phyloP scores from a whole-genome alignment of 1,284 basidiomycete species.

The Tilletia setariae region DNA sequence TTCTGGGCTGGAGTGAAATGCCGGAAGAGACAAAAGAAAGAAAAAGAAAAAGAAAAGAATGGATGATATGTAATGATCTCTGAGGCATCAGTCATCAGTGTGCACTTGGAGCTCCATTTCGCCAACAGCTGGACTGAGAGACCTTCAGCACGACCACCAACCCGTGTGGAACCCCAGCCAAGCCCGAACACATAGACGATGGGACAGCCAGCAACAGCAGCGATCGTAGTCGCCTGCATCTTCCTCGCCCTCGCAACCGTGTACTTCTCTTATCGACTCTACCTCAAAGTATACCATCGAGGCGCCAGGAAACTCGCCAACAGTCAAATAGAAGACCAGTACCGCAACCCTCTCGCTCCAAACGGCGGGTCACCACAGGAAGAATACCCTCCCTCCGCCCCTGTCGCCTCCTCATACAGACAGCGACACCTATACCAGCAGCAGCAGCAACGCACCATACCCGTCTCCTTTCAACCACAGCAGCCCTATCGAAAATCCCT shows the following conservation, averaged over 20 bases:
- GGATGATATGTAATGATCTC: no score
- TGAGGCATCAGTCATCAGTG: no score
- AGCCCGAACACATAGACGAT: constrained; percentile 21
- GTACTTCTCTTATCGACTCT: constrained; percentile 33
- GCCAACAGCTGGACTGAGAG: no score
- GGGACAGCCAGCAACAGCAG: constrained; percentile 42
- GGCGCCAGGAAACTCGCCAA: constrained; percentile 1
- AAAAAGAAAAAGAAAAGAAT: not conserved
- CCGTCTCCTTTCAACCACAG: not conserved
- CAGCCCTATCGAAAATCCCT: no score
- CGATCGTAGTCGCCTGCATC: constrained; percentile 39
- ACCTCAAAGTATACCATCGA: constrained; percentile 25
- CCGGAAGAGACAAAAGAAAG: not conserved
- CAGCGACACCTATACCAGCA: not conserved
- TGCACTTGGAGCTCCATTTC: no score
- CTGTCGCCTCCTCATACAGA: not conserved
- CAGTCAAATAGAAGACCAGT: not conserved
- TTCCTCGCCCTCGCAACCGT: constrained; percentile 34
- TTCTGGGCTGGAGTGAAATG: not conserved
- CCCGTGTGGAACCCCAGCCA: not conserved
- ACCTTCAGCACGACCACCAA: no score
- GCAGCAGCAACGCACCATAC: not conserved
- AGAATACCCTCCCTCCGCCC: not conserved
- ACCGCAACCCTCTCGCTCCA: not conserved
- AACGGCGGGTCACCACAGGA: not conserved